A percentile compares a stretch with the other conserved stretches of the same genome.
These are phyloP conservation scores for Aspergillus sp. DNA, from an alignment of 2,329 filamentous ascomycete species.

Conservation along the genomic window DNA sequence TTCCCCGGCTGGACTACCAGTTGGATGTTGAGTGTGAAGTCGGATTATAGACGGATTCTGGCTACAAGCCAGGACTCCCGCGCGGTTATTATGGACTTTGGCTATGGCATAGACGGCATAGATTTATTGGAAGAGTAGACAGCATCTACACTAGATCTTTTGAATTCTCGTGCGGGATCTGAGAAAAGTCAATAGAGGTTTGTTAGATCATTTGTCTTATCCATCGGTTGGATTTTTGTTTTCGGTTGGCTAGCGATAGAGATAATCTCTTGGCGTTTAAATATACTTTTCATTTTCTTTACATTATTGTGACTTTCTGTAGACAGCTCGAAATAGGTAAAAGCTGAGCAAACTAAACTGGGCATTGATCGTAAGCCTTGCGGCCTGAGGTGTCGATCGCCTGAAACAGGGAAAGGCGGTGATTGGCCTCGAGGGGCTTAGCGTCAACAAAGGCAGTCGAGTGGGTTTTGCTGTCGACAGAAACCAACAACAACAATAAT, in stretches of 20 bases:
- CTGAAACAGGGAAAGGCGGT: slow-evolving; percentile 8
- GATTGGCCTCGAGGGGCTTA: slow-evolving; percentile 22
- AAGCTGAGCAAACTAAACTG: too few relatives aligned
- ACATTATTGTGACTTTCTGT: too few relatives aligned
- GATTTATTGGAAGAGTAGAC: slow-evolving; percentile 49
- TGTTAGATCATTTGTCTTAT: neutral
- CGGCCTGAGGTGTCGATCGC: slow-evolving; percentile 3
- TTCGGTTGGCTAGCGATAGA: slow-evolving; percentile 22
- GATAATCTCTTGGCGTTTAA: slow-evolving; percentile 2
- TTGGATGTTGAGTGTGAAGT: slow-evolving; percentile 96
- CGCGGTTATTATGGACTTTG: slow-evolving; percentile 93
- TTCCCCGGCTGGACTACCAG: slow-evolving; percentile 95
- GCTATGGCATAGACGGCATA: slow-evolving; percentile 56
- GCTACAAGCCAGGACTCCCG: slow-evolving; percentile 93
- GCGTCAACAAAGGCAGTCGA: slow-evolving; percentile 16
- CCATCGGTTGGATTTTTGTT: neutral
- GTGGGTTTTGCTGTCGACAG: slow-evolving; percentile 24
- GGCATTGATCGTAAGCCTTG: neutral
- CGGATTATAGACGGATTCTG: slow-evolving; percentile 90
- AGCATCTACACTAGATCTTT: slow-evolving; percentile 6
- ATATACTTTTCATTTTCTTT: neutral
- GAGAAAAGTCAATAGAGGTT: slow-evolving; percentile 3
- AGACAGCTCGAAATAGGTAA: too few relatives aligned
- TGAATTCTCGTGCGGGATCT: slow-evolving; percentile 6
- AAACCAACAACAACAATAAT: slow-evolving; percentile 24